Conservation (phyloP, 768 basidiomycete genomes). For the Albatrellus ellisii region DNA sequence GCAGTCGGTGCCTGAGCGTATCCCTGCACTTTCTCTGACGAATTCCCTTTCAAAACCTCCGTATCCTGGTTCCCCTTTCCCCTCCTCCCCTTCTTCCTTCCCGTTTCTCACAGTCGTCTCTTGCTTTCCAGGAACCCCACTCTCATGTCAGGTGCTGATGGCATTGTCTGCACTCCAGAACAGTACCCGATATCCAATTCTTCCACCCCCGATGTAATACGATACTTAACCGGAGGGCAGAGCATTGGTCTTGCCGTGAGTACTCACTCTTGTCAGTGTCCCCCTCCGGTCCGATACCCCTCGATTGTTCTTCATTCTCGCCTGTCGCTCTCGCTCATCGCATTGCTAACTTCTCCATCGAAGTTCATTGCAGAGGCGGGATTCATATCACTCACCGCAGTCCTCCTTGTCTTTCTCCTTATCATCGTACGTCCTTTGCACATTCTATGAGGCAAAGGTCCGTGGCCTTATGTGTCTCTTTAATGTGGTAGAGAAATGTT, state of each 20-base stretch:
- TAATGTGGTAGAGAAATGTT: no score
- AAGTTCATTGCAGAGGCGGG: constrained; percentile 24
- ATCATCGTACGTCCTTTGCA: neutral
- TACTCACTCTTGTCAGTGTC: no score
- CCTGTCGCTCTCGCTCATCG: neutral
- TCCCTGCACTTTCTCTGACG: no score
- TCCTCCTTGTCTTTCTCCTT: no score
- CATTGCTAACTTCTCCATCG: neutral
- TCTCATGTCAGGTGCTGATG: neutral
- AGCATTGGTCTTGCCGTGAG: no score
- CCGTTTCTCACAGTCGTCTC: no score
- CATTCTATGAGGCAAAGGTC: neutral
- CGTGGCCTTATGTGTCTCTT: neutral
- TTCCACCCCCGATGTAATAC: neutral
- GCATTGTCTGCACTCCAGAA: neutral
- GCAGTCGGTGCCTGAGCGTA: no score
- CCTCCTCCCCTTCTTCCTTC: no score
- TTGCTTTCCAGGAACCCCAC: no score
- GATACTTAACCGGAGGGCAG: constrained; percentile 21
- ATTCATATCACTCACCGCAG: neutral
- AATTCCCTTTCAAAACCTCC: no score
- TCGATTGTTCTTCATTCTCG: neutral
- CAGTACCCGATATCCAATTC: neutral
- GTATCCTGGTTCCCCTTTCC: no score
- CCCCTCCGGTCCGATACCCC: constrained; percentile 23